Conservation (phyloP, 2,329 filamentous ascomycete species). For the Chaetomiaceae sp. region DNA sequence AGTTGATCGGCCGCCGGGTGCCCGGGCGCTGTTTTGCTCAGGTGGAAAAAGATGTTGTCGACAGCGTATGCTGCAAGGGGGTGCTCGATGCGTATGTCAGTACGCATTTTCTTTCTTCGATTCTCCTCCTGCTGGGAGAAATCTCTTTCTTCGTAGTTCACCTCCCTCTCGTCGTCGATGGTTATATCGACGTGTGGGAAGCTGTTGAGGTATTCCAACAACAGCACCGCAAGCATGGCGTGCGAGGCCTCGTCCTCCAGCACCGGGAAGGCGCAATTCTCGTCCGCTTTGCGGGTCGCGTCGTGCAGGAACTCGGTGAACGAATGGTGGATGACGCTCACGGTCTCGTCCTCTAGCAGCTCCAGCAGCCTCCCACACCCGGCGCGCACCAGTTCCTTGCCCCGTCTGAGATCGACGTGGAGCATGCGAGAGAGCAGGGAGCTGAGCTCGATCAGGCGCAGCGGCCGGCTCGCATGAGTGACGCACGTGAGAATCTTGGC, state of each 20-base stretch:
- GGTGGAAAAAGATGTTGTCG: constrained; percentile 1
- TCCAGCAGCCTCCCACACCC: constrained; percentile 41
- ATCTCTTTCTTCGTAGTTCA: neutral
- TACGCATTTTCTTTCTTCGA: neutral
- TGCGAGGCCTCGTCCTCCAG: neutral
- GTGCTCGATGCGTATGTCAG: neutral
- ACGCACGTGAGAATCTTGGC: constrained; percentile 35
- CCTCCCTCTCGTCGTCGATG: neutral
- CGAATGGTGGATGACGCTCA: constrained; percentile 45
- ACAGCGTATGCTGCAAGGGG: neutral
- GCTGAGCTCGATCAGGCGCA: constrained; percentile 38
- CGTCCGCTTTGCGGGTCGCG: constrained; percentile 13
- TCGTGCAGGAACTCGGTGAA: constrained; percentile 44
- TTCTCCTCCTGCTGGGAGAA: neutral
- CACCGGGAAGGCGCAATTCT: neutral
- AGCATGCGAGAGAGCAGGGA: constrained; percentile 18
- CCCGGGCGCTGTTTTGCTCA: neutral
- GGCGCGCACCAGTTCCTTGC: constrained; percentile 34
- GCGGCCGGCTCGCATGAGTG: constrained; percentile 37
- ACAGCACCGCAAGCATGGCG: constrained; percentile 1
- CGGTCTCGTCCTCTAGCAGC: constrained; percentile 40
- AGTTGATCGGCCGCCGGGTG: neutral
- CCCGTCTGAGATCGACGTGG: constrained; percentile 12
- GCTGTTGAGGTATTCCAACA: neutral
- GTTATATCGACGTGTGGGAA: neutral